Conservation (phyloP, 2,329 filamentous ascomycete genomes). For the Plenodomus lindquistii region DNA sequence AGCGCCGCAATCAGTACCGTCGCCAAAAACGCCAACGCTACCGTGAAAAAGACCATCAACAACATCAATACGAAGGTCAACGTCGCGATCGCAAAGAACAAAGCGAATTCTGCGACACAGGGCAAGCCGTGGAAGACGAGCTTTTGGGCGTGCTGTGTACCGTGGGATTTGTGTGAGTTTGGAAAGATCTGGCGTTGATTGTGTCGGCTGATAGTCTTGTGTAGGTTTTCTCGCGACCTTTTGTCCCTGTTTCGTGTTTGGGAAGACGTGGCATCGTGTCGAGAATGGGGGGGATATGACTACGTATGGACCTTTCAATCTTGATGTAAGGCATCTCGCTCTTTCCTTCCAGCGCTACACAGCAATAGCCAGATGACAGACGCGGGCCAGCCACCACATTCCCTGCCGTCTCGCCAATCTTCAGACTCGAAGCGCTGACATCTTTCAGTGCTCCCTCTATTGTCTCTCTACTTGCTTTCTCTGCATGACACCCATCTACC, state of each 20-base stretch:
- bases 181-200: no score
- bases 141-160: constrained; percentile 28
- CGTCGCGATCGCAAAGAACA: neutral
- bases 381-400: no score
- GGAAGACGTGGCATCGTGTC: constrained; percentile 42
- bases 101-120: neutral
- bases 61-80: no score
- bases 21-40: no score
- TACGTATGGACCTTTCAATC: constrained; percentile 38
- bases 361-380: no score
- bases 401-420: neutral
- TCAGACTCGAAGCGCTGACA: neutral
- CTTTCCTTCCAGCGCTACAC: no score
- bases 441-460: neutral
- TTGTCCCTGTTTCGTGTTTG: constrained; percentile 42
- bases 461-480: neutral
- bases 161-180: constrained; percentile 22
- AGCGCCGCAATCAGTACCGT: no score
- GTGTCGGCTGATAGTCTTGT: neutral
- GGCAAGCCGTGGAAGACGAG: constrained; percentile 6
- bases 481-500: neutral
- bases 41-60: neutral
- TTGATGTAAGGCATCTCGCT: constrained; percentile 32
- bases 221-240: neutral
- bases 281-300: constrained; percentile 36